Evolutionary conservation across 192 early-diverging fungal genomes (phyloP), one percentile per base, ranked within the genome.

Genomic region (Linderina pennispora): DNA sequence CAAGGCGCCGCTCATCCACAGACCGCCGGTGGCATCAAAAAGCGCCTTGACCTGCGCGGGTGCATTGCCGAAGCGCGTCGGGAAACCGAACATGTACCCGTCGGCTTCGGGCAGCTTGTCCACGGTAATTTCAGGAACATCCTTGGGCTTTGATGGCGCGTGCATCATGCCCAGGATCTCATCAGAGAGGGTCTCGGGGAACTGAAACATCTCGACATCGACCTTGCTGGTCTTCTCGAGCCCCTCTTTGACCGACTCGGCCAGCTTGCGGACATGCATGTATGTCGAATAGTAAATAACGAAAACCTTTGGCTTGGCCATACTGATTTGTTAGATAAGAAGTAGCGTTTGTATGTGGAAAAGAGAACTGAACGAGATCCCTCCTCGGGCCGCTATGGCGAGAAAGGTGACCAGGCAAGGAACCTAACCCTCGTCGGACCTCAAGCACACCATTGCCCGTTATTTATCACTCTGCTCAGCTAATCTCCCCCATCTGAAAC

Each of bases 261-360:
- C 81, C 13, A 91, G 43, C 5, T 61, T 76, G 42, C 79, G 76
- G 44, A 87, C 68, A 71, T 91, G 89, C 40, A 79, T 77, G 55
- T 80, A 82, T 2, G 62, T 59, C 19, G 80, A 79, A 67, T 87
- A 79, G 46, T 79, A 79, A 13, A 84, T 68, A 32, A 87, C 77
- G 67, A 74, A 79, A 24, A 87, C 55, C 35, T 58, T 59, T 37
- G 63, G 51, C 40, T 58, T 66, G 14, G 79, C 50, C 57, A 55
- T 73, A 31, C 28, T 31, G 6, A n/a, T n/a, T n/a, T n/a, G n/a
- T n/a, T n/a, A n/a, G n/a, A n/a, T n/a, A n/a, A n/a, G n/a, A n/a
- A n/a, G n/a, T n/a, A n/a, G n/a, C n/a, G n/a, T n/a, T n/a, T n/a
- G n/a, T n/a, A n/a, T n/a, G n/a, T n/a, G n/a, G n/a, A n/a, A n/a